A percentile compares a stretch with the other conserved stretches of the same genome.
These are phyloP conservation scores for Colletotrichum orbiculare DNA, from an alignment of 2,329 filamentous ascomycete species.

Conservation along the genomic window DNA sequence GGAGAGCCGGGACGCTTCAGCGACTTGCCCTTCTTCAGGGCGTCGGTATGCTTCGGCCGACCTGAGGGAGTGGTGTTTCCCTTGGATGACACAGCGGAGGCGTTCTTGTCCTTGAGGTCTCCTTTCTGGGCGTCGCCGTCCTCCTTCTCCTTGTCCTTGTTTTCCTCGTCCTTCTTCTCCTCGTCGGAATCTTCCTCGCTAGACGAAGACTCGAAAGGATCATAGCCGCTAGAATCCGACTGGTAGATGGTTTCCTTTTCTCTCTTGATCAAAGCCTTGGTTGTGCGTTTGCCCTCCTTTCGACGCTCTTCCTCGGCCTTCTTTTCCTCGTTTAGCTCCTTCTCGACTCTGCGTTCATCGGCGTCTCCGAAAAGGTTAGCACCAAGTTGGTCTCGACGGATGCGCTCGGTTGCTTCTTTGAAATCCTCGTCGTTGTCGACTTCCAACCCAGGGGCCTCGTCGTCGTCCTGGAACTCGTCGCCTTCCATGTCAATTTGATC, in stretches of 20 bases:
- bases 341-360: slow-evolving; percentile 78
- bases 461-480: slow-evolving; percentile 87
- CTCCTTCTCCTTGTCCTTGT: slow-evolving; percentile 72
- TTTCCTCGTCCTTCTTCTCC: slow-evolving; percentile 56
- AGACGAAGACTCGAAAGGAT: slow-evolving; percentile 49
- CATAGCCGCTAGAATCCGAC: slow-evolving; percentile 67
- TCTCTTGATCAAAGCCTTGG: slow-evolving; percentile 84
- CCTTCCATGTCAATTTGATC: slow-evolving; percentile 75
- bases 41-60: slow-evolving; percentile 58
- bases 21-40: slow-evolving; percentile 67
- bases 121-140: slow-evolving; percentile 69
- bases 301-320: slow-evolving; percentile 76
- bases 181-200: slow-evolving; percentile 61
- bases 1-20: slow-evolving; percentile 90
- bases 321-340: slow-evolving; percentile 76
- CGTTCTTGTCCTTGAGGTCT: slow-evolving; percentile 63
- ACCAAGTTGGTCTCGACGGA: slow-evolving; percentile 84
- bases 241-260: slow-evolving; percentile 91
- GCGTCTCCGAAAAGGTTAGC: slow-evolving; percentile 84
- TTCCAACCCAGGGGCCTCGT: slow-evolving; percentile 81
- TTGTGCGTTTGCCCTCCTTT: slow-evolving; percentile 78
- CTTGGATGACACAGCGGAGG: slow-evolving; percentile 72
- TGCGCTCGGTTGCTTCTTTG: slow-evolving; percentile 76
- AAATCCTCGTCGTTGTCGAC: slow-evolving; percentile 83
- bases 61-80: slow-evolving; percentile 69